A percentile compares a stretch with the other conserved stretches of the same genome.
Evolutionary conservation across 345 rosid genomes (phyloP).

Genomic region (Eucalyptus urophylla): DNA sequence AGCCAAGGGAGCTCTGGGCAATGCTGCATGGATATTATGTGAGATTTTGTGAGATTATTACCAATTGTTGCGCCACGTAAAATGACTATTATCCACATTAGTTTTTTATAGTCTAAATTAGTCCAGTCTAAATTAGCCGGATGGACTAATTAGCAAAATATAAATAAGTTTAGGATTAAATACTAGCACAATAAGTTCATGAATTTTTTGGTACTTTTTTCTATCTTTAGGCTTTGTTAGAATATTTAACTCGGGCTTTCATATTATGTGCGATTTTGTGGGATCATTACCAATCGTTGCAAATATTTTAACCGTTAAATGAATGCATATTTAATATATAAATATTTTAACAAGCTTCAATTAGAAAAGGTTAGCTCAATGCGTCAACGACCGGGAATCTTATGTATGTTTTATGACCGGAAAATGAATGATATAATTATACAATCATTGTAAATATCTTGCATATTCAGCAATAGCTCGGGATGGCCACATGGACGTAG

Average conservation of each 20-base stretch:
- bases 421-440: neutral
- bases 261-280: too few relatives aligned
- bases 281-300: neutral
- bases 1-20: conserved; percentile 3
- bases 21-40: conserved; percentile 1
- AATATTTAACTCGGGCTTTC: rapidly evolving
- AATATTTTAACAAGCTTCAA: neutral
- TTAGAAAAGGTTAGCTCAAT: neutral
- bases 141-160: too few relatives aligned
- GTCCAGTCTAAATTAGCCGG: too few relatives aligned
- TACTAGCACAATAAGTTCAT: too few relatives aligned
- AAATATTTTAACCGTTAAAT: too few relatives aligned
- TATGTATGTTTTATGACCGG: neutral
- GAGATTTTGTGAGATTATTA: too few relatives aligned
- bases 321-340: neutral
- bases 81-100: too few relatives aligned
- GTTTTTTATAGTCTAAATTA: too few relatives aligned
- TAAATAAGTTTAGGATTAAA: too few relatives aligned
- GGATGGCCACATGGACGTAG: neutral
- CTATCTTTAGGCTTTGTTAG: neutral
- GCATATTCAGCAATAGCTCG: neutral
- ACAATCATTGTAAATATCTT: neutral
- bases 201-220: too few relatives aligned
- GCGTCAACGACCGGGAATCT: neutral
- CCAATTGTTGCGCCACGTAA: too few relatives aligned